These are phyloP conservation scores for Bryoerythrophyllum caledonicum DNA, from an alignment of 225 moss, liverwort and hornwort species.

Conservation along the genomic window DNA sequence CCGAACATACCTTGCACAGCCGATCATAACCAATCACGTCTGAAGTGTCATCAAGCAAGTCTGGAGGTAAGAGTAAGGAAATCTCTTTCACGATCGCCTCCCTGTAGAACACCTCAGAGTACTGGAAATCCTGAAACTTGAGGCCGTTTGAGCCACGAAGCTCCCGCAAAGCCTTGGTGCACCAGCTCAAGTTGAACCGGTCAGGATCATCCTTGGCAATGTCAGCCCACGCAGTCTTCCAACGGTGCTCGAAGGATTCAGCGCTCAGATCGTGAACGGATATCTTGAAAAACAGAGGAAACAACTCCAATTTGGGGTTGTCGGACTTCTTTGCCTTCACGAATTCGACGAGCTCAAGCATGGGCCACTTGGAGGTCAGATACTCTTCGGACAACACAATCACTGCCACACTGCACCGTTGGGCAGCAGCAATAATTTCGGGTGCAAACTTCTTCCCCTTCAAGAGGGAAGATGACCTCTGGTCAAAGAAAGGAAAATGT, in stretches of 20 bases:
- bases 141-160: conserved; percentile 15
- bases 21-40: conserved; percentile 18
- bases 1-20: conserved; percentile 1
- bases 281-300: conserved; percentile 3
- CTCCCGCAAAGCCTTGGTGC: conserved; percentile 6
- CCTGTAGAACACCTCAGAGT: conserved; percentile 8
- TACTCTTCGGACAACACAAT: conserved; percentile 5
- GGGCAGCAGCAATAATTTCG: background rate
- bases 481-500: background rate
- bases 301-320: background rate
- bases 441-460: conserved; percentile 1
- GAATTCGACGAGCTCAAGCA: conserved; percentile 6
- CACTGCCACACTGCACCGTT: background rate
- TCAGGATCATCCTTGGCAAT: conserved; percentile 10
- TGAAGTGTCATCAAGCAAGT: conserved; percentile 12
- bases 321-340: conserved; percentile 4
- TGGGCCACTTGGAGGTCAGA: conserved; percentile 12
- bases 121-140: background rate
- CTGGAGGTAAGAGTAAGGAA: conserved; percentile 15
- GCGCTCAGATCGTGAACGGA: conserved; percentile 1
- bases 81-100: conserved; percentile 13
- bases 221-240: conserved; percentile 12
- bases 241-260: conserved; percentile 4
- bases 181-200: conserved; percentile 2
- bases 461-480: background rate